These are phyloP conservation scores for Mortierella sp. DNA, from an alignment of 371 early-diverging fungal genomes.

Conservation along the genomic window DNA sequence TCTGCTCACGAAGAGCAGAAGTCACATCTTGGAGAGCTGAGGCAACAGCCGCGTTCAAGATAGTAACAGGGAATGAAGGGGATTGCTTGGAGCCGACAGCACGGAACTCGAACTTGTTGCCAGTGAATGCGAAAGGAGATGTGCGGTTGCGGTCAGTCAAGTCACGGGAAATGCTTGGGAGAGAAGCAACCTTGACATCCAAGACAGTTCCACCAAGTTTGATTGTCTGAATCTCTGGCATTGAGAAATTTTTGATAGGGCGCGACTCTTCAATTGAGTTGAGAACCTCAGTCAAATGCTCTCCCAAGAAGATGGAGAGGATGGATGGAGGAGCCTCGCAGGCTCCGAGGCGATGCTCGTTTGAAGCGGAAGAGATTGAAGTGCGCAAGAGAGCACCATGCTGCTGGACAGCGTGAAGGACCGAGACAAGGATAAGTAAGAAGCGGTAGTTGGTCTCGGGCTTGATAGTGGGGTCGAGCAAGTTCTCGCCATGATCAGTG, in stretches of 20 bases:
- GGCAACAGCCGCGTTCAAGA: constrained; percentile 95
- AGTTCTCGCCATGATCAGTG: constrained; percentile 94
- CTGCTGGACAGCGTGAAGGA: constrained; percentile 90
- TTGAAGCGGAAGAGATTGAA: constrained; percentile 92
- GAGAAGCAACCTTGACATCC: constrained; percentile 93
- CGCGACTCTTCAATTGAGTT: constrained; percentile 91
- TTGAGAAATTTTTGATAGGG: constrained; percentile 84
- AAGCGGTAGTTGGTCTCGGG: constrained; percentile 98
- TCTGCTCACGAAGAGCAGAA: constrained; percentile 77
- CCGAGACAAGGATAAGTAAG: constrained; percentile 92
- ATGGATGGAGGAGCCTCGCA: constrained; percentile 98
- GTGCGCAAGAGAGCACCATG: constrained; percentile 92
- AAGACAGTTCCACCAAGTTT: constrained; percentile 95
- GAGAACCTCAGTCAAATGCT: constrained; percentile 94
- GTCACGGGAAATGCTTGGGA: constrained; percentile 95
- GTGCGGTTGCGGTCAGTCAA: constrained; percentile 99
- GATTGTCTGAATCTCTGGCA: constrained; percentile 88
- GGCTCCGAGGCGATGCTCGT: constrained; percentile 98
- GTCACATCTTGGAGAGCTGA: constrained; percentile 82
- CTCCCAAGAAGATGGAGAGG: constrained; percentile 96
- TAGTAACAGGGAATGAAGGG: constrained; percentile 94
- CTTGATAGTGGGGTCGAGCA: constrained; percentile 92
- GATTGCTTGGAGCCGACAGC: constrained; percentile 98
- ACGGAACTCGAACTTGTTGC: constrained; percentile 99
- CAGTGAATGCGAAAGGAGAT: constrained; percentile 98